phyloP scores from a whole-genome alignment of 805 yeast genomes.

The Spathaspora sp. region DNA sequence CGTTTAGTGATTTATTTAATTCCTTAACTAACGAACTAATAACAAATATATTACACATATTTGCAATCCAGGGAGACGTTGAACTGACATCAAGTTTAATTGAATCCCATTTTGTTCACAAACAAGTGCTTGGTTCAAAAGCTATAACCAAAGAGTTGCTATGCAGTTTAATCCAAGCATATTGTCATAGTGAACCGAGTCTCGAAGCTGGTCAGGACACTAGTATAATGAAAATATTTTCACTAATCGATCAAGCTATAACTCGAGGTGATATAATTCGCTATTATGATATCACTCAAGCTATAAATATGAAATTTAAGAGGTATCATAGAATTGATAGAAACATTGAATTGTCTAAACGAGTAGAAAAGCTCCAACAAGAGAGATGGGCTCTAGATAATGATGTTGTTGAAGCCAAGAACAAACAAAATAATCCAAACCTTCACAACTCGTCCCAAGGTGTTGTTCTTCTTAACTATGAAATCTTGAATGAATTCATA shows the following conservation, averaged over 20 bases:
- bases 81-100: conserved; percentile 28
- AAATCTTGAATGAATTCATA: conserved; percentile 19
- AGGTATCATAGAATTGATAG: conserved; percentile 21
- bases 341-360: conserved; percentile 1
- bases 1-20: conserved; percentile 8
- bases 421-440: conserved; percentile 22
- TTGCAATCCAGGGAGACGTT: conserved; percentile 36
- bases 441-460: conserved; percentile 25
- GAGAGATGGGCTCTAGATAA: too few relatives aligned
- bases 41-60: conserved; percentile 23
- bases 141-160: conserved; percentile 32
- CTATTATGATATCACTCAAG: conserved; percentile 21
- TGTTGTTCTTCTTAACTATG: conserved; percentile 27
- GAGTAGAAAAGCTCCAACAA: neutral
- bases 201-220: too few relatives aligned
- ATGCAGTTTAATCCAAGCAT: conserved; percentile 29
- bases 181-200: conserved; percentile 21
- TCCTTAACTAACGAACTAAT: conserved; percentile 21
- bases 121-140: conserved; percentile 24
- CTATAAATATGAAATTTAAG: conserved; percentile 26
- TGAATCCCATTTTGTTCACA: conserved; percentile 34
- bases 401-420: conserved; percentile 10
- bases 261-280: neutral
- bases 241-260: conserved; percentile 26
- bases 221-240: conserved; percentile 26